Evolutionary conservation across 495 filamentous ascomycete species (phyloP).

Genomic region (Trichoderma orchidacearum): DNA sequence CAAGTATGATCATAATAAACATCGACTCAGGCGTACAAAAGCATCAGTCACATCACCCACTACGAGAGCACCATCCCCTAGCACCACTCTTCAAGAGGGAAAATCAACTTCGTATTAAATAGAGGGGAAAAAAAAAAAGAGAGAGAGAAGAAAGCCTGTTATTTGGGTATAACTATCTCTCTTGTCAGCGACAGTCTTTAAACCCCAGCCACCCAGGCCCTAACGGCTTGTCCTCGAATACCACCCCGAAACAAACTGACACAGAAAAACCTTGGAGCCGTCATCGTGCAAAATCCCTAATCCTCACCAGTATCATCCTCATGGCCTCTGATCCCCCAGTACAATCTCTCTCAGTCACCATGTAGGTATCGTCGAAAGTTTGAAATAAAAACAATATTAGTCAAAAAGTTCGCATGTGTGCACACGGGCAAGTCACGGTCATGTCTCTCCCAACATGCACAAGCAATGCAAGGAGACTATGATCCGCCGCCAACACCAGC

Average conservation of each 20-base stretch:
- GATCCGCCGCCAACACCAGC: background rate
- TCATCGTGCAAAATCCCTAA: background rate
- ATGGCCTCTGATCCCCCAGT: background rate
- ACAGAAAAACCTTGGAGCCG: background rate
- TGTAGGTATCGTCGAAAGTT: background rate
- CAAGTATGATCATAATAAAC: too few relatives aligned
- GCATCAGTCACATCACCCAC: too few relatives aligned
- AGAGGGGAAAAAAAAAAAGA: conserved; percentile 3
- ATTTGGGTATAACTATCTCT: background rate
- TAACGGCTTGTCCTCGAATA: background rate
- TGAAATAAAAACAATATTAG: background rate
- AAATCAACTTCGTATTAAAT: background rate
- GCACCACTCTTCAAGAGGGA: too few relatives aligned
- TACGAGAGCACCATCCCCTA: too few relatives aligned
- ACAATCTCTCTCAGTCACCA: background rate
- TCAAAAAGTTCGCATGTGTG: too few relatives aligned
- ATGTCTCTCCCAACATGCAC: background rate
- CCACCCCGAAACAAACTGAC: background rate
- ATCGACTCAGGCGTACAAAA: too few relatives aligned
- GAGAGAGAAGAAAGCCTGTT: background rate
- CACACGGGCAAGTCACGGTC: background rate
- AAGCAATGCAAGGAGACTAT: background rate
- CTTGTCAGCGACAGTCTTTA: background rate
- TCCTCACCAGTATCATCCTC: background rate
- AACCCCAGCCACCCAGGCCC: background rate